A percentile compares a stretch with the other conserved stretches of the same genome.
Evolutionary conservation across 83 land plant species (phyloP).

Genomic region (Thuja plicata): DNA sequence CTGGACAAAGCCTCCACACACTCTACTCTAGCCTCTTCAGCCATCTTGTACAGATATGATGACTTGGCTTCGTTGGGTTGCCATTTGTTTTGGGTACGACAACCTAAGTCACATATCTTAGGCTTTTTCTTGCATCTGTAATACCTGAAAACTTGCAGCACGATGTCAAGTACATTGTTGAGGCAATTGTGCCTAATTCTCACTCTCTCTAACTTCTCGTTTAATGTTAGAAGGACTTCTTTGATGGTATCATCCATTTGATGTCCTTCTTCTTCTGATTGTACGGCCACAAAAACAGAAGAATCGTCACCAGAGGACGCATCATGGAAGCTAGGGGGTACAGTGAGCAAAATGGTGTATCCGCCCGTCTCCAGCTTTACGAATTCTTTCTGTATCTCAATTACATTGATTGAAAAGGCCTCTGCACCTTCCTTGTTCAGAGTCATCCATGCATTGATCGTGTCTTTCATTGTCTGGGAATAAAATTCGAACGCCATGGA

Average conservation of each 20-base stretch:
- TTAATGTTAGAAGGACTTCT: not conserved
- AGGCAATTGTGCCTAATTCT: slow-evolving; percentile 1
- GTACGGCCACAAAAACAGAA: not conserved
- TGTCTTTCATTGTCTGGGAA: not conserved
- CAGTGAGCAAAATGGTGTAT: not conserved
- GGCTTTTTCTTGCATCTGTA: not conserved
- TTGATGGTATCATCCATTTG: not conserved
- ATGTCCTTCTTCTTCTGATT: not conserved
- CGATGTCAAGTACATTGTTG: not conserved
- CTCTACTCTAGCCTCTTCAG: not conserved
- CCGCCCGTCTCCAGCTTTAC: not conserved
- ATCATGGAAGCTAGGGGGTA: slow-evolving; percentile 1
- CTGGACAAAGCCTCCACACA: not conserved
- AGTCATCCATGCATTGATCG: not conserved
- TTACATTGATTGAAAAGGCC: not conserved
- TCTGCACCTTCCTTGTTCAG: not conserved
- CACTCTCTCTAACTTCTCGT: slow-evolving; percentile 12
- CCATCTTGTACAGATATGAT: not conserved
- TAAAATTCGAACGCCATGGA: not conserved
- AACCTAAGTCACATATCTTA: not conserved
- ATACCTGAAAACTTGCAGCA: not conserved
- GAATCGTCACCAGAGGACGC: not conserved
- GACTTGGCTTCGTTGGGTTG: not conserved
- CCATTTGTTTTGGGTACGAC: not conserved
- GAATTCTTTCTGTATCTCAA: not conserved